A percentile compares a stretch with the other conserved stretches of the same genome.
Conservation (phyloP, 225 moss, liverwort and hornwort species). For the Lunularia cruciata region DNA sequence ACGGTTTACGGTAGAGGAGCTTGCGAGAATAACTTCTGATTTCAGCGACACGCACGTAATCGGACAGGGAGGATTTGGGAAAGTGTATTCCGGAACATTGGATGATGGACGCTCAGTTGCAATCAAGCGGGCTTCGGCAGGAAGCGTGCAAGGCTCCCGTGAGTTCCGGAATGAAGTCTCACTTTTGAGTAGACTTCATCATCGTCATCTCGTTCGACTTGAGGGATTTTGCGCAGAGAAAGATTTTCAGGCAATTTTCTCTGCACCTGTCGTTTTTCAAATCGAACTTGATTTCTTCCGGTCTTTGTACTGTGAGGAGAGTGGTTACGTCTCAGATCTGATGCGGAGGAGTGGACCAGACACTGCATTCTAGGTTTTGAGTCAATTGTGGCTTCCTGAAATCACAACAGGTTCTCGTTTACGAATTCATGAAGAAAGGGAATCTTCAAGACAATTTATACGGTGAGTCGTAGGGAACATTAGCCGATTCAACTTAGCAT, state of each 20-base stretch:
- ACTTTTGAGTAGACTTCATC: slow-evolving; percentile 61
- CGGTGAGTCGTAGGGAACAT: slow-evolving; percentile 35
- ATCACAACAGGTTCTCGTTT: slow-evolving; percentile 58
- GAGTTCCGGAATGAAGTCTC: slow-evolving; percentile 66
- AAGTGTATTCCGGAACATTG: slow-evolving; percentile 55
- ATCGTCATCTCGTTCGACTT: slow-evolving; percentile 63
- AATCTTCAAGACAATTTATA: slow-evolving; percentile 49
- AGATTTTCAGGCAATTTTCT: slow-evolving; percentile 53
- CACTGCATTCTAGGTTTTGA: no score
- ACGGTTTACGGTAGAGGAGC: slow-evolving; percentile 46
- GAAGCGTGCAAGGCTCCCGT: slow-evolving; percentile 48
- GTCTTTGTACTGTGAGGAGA: no score
- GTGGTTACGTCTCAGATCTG: no score
- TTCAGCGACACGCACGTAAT: slow-evolving; percentile 57
- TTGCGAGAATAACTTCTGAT: slow-evolving; percentile 54
- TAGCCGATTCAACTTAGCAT: no score
- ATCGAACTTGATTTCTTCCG: no score
- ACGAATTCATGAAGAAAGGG: slow-evolving; percentile 68
- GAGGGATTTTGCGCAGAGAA: slow-evolving; percentile 65
- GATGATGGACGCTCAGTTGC: slow-evolving; percentile 61
- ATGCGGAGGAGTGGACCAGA: no score
- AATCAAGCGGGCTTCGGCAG: slow-evolving; percentile 53
- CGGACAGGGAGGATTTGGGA: slow-evolving; percentile 73
- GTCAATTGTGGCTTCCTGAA: no score
- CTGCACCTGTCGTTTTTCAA: no score